A percentile compares a stretch with the other conserved stretches of the same genome.
Evolutionary conservation across 371 early-diverging fungal species (phyloP).

Genomic region (Rhizopus sp.): DNA sequence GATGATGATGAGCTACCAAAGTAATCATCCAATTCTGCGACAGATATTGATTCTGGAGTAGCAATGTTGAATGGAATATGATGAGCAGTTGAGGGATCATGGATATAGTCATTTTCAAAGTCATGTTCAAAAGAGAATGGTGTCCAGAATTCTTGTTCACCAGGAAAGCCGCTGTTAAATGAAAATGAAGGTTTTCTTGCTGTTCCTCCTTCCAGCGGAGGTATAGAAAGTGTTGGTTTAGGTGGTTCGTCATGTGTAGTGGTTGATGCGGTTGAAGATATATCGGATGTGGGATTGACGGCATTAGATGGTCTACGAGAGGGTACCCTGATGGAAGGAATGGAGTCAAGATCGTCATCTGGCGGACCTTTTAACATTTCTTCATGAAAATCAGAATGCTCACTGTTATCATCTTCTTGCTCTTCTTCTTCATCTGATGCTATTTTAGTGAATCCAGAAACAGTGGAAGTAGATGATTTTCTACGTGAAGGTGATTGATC

Average conservation of each 20-base stretch:
- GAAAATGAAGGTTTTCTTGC: slow-evolving; percentile 27
- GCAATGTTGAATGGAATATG: slow-evolving; percentile 40
- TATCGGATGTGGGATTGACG: not conserved
- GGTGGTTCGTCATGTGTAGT: not conserved
- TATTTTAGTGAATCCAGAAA: not conserved
- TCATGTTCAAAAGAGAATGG: slow-evolving; percentile 49
- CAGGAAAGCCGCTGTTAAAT: slow-evolving; percentile 25
- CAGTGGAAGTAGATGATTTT: not conserved
- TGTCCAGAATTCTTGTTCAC: slow-evolving; percentile 51
- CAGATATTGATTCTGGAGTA: slow-evolving; percentile 51
- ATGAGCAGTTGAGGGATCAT: slow-evolving; percentile 26
- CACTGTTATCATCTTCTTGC: slow-evolving; percentile 33
- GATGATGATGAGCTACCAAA: slow-evolving; percentile 26
- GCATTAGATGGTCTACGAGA: slow-evolving; percentile 15
- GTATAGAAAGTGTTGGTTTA: slow-evolving; percentile 1
- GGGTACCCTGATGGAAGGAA: slow-evolving; percentile 10
- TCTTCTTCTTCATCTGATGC: not conserved
- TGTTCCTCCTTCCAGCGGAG: slow-evolving; percentile 3
- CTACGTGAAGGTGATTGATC: not conserved
- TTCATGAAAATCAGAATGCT: slow-evolving; percentile 57
- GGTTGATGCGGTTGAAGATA: not conserved
- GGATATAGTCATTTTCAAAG: slow-evolving; percentile 47
- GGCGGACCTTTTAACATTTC: slow-evolving; percentile 56
- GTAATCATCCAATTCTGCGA: slow-evolving; percentile 48
- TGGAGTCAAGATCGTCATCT: slow-evolving; percentile 10